Conservation (phyloP, 2,329 filamentous ascomycete genomes). For the Pseudogymnoascus sp. region DNA sequence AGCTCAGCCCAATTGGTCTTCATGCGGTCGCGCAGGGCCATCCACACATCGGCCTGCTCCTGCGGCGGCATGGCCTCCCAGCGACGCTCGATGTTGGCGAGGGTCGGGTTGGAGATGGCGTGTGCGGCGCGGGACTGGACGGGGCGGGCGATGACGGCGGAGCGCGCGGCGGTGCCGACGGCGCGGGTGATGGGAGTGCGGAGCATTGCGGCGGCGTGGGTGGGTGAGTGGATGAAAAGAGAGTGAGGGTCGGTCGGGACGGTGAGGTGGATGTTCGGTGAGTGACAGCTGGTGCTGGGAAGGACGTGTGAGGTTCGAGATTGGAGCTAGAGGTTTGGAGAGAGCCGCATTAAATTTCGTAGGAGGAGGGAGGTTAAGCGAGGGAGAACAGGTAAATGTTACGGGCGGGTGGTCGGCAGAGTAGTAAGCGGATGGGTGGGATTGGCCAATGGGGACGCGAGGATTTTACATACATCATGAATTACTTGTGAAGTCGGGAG, state of each 20-base stretch:
- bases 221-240: constrained; percentile 9
- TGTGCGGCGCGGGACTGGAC: constrained; percentile 48
- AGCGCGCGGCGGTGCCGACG: constrained; percentile 38
- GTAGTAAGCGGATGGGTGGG: background rate
- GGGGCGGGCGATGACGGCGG: constrained; percentile 4
- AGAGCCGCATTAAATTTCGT: constrained; percentile 8
- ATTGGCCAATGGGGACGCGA: background rate
- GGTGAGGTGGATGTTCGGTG: background rate
- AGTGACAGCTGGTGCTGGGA: background rate
- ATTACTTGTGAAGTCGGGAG: background rate
- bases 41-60: constrained; percentile 99
- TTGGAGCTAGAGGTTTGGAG: constrained; percentile 6
- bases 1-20: constrained; percentile 95
- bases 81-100: constrained; percentile 98
- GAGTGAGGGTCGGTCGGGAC: background rate
- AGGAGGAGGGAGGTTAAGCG: constrained; percentile 5
- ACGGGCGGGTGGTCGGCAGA: constrained; percentile 1
- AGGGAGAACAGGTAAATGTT: constrained; percentile 6
- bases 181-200: constrained; percentile 36
- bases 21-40: constrained; percentile 96
- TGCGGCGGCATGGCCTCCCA: constrained; percentile 97
- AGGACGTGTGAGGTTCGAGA: background rate
- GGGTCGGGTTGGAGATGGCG: constrained; percentile 94
- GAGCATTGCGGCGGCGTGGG: constrained; percentile 15
- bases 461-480: background rate